These are phyloP conservation scores for Diaporthe sp. DNA, from an alignment of 2,329 filamentous ascomycete species.

Conservation along the genomic window DNA sequence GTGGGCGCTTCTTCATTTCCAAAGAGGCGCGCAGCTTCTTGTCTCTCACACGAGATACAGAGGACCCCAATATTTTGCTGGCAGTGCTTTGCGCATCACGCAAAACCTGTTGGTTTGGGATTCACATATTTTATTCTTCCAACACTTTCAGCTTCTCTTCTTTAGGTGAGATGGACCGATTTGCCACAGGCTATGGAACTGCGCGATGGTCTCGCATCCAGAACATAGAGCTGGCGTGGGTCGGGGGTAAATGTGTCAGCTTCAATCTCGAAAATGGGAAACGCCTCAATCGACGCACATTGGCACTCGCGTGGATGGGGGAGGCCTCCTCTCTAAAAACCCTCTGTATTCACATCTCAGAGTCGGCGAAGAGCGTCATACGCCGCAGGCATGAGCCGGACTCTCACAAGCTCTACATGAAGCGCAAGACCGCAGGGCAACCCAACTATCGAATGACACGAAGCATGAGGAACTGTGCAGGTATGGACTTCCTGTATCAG, in stretches of 20 bases:
- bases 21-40: background rate
- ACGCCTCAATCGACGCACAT: background rate
- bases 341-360: conserved; percentile 4
- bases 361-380: background rate
- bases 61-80: background rate
- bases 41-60: conserved; percentile 21
- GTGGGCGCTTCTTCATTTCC: conserved; percentile 29
- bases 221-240: conserved; percentile 29
- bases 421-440: conserved; percentile 2
- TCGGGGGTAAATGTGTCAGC: background rate
- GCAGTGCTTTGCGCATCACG: conserved; percentile 8
- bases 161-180: conserved; percentile 26
- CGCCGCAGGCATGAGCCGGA: background rate
- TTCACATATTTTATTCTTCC: conserved; percentile 26
- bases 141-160: conserved; percentile 30
- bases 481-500: conserved; percentile 20
- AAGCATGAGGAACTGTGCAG: too few relatives aligned
- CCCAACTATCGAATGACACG: conserved; percentile 18
- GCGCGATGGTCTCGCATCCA: conserved; percentile 13
- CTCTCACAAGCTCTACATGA: background rate
- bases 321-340: conserved; percentile 12
- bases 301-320: background rate
- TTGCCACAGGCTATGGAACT: background rate
- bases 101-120: background rate
- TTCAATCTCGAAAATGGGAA: background rate